Evolutionary conservation across 768 basidiomycete genomes (phyloP).

Genomic region (Sistotremastrum suecicum): DNA sequence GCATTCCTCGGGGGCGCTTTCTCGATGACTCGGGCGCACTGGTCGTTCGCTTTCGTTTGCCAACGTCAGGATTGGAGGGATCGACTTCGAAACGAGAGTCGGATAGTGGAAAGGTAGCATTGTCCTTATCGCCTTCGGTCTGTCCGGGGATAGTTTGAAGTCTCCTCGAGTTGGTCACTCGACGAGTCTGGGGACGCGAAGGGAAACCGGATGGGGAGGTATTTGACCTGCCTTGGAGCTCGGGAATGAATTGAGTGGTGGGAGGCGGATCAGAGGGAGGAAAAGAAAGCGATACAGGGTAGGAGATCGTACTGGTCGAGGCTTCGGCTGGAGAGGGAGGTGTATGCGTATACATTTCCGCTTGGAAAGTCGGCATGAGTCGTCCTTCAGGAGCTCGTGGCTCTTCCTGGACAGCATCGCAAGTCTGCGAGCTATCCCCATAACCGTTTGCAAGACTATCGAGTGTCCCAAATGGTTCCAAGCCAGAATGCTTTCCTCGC

Average conservation of each 20-base stretch:
- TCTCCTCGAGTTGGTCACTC: not conserved
- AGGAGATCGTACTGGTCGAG: not conserved
- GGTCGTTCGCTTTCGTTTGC: conserved; percentile 1
- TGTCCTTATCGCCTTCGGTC: no score
- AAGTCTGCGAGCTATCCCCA: conserved; percentile 11
- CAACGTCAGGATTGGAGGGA: not conserved
- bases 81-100: conserved; percentile 6
- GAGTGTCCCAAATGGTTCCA: conserved; percentile 33
- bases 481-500: conserved; percentile 35
- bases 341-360: conserved; percentile 23
- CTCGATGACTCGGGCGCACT: no score
- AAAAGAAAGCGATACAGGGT: not conserved
- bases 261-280: not conserved
- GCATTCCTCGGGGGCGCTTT: no score
- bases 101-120: conserved; percentile 1
- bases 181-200: not conserved
- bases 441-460: conserved; percentile 5
- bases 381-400: conserved; percentile 14
- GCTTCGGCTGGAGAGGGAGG: conserved; percentile 12
- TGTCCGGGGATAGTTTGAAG: not conserved
- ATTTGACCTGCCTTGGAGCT: not conserved
- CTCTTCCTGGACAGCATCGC: conserved; percentile 17
- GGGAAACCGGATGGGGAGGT: no score
- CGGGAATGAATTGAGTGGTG: not conserved
- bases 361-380: conserved; percentile 27